These are phyloP conservation scores for Cladosporium sp. DNA, from an alignment of 2,329 filamentous ascomycete species.

Conservation along the genomic window DNA sequence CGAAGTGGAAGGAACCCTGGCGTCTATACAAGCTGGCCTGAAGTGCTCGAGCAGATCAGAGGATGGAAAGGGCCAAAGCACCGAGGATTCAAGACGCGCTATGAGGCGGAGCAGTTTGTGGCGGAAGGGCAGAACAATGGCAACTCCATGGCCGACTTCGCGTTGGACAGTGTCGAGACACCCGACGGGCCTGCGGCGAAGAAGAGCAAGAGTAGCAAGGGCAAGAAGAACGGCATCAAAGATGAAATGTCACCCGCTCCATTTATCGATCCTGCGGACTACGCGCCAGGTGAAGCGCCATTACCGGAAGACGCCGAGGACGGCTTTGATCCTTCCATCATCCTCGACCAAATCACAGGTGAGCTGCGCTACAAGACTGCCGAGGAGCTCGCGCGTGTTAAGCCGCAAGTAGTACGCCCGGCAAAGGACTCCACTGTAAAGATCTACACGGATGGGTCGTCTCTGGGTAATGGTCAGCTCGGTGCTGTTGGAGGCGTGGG, in stretches of 20 bases:
- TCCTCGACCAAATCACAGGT: constrained; percentile 51
- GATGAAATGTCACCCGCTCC: constrained; percentile 19
- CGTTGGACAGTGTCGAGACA: constrained; percentile 20
- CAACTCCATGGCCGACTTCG: constrained; percentile 10
- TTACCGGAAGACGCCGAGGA: constrained; percentile 55
- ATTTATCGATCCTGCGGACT: constrained; percentile 29
- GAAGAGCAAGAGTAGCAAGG: constrained; percentile 37
- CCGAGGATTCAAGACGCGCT: constrained; percentile 44
- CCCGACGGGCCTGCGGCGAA: constrained; percentile 30
- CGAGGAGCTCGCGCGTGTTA: constrained; percentile 44
- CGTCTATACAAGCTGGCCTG: constrained; percentile 64
- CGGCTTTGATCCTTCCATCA: constrained; percentile 57
- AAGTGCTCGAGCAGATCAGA: constrained; percentile 67
- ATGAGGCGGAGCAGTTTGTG: constrained; percentile 78
- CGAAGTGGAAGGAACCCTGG: constrained; percentile 55
- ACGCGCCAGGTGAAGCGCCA: constrained; percentile 52
- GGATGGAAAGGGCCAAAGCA: constrained; percentile 65
- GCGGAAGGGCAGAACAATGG: constrained; percentile 27
- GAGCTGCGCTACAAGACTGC: constrained; percentile 53
- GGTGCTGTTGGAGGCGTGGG: constrained; percentile 58
- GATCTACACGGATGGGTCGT: constrained; percentile 63
- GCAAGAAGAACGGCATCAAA: constrained; percentile 33
- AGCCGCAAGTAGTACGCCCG: constrained; percentile 41
- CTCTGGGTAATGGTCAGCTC: constrained; percentile 53
- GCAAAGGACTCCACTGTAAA: constrained; percentile 44